These are phyloP conservation scores for Rosa multiflora DNA, from an alignment of 306 rosid genomes.

Conservation along the genomic window DNA sequence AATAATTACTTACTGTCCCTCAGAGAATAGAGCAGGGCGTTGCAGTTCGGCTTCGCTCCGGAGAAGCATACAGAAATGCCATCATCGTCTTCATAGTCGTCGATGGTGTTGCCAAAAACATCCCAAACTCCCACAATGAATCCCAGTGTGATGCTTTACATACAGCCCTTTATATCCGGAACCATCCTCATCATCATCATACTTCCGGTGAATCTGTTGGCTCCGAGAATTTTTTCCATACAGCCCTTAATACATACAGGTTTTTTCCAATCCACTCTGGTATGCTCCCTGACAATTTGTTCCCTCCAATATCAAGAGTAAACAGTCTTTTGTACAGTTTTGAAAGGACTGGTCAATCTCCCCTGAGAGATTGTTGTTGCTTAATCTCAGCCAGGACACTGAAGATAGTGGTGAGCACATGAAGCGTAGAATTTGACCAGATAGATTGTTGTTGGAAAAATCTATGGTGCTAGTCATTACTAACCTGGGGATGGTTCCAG, in stretches of 20 bases:
- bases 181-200: not conserved
- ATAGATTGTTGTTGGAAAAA: conserved; percentile 1
- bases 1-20: too few species aligned
- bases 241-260: not conserved
- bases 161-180: not conserved
- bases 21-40: too few species aligned
- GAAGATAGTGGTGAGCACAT: conserved; percentile 9
- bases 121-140: not conserved
- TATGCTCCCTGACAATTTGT: not conserved
- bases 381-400: not conserved
- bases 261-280: conserved; percentile 18
- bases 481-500: not conserved
- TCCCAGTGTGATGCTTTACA: not conserved
- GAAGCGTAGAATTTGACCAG: not conserved
- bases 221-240: not conserved
- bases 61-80: too few species aligned
- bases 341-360: not conserved
- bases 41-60: too few species aligned
- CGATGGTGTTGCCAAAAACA: not conserved
- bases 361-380: conserved; percentile 6
- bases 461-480: not conserved
- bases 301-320: conserved; percentile 9
- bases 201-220: not conserved
- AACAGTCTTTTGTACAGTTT: not conserved
- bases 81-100: too few species aligned